These are phyloP conservation scores for Simmondsia chinensis DNA, from an alignment of 148 eudicot genomes.

Conservation along the genomic window DNA sequence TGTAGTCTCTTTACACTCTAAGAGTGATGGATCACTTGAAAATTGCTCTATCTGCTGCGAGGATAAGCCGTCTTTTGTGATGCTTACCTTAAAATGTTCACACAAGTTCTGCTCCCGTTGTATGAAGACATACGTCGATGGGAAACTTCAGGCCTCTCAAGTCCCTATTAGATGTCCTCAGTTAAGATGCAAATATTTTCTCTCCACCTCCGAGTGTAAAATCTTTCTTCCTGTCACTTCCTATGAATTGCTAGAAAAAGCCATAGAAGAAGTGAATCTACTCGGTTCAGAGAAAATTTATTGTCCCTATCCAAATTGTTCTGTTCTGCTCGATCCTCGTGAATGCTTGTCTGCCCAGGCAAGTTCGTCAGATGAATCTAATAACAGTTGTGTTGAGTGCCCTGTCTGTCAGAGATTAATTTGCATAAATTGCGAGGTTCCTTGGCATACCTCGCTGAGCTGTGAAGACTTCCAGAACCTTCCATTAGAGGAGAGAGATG, in stretches of 20 bases:
- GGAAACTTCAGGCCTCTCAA: constrained; percentile 41
- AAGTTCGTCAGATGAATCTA: constrained; percentile 40
- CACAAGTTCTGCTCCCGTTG: constrained; percentile 80
- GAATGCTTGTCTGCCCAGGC: constrained; percentile 40
- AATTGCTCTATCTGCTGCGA: constrained; percentile 65
- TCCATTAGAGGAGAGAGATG: constrained; percentile 49
- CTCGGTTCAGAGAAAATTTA: constrained; percentile 37
- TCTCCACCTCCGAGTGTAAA: constrained; percentile 45
- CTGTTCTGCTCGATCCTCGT: constrained; percentile 50
- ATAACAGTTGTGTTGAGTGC: constrained; percentile 52
- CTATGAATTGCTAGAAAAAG: constrained; percentile 41
- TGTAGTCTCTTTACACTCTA: constrained; percentile 27
- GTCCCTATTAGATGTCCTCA: constrained; percentile 69
- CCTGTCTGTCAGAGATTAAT: constrained; percentile 53
- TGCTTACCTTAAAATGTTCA: constrained; percentile 48
- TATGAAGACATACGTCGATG: constrained; percentile 60
- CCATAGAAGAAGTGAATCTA: constrained; percentile 37
- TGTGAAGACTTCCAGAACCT: constrained; percentile 64
- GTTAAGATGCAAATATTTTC: constrained; percentile 40
- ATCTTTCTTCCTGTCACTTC: constrained; percentile 59
- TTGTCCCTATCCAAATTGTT: constrained; percentile 63
- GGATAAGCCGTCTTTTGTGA: constrained; percentile 50
- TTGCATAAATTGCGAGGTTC: constrained; percentile 59
- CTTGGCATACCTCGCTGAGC: constrained; percentile 68
- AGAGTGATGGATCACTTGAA: constrained; percentile 24